Base-by-base conservation (phyloP, 352 stramenopile genomes). In the Pythium graminicola region DNA sequence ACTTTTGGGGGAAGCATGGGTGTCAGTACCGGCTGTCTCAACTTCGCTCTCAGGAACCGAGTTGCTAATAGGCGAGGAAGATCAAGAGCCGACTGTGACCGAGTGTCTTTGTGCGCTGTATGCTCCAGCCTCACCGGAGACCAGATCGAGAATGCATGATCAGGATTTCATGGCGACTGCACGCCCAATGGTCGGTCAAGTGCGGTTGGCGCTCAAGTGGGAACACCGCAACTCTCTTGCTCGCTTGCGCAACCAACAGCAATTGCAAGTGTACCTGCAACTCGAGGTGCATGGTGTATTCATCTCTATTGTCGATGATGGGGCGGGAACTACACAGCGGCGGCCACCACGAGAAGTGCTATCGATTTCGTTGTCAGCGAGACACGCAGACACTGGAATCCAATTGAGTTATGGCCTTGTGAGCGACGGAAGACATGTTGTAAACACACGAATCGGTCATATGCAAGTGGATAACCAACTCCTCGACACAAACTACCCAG, bases 391-490 rank as follows among this genome's bases (percentile, higher is more conserved):
- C 17, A 72, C 76, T 13, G 82, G 82, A 7, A 76, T 93, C 48
- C 78, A 91, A 56, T 44, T 91, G 35, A 88, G 76, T 50, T 93
- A 89, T 46, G 80, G 71, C 0, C 56, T 78, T 28, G 75, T 87
- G 4, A 78, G 76, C 1, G 79, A 85, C 40, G 75, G 71, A 19
- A 77, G 83, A 20, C 77, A 93, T 41, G 78, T 93, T 19, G 52
- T 91, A 17, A 93, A 93, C 46, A 73, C 78, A 13, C 68, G 79
- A 1, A 57, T 93, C 7, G 79, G 78, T 1, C 83, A 93, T 56
- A 71, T 92, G 45, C 83, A 93, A 57, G 68, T 93, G 23, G 83
- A 93, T 62, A 93, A 92, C 40, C 83, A 93, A 52, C 62, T 93
- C 20, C 47, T 92, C 0, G 83, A 92, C 28, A 92, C 83, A 10